Base-by-base conservation (phyloP, 1,284 basidiomycete species). In the Cerrena zonata region DNA sequence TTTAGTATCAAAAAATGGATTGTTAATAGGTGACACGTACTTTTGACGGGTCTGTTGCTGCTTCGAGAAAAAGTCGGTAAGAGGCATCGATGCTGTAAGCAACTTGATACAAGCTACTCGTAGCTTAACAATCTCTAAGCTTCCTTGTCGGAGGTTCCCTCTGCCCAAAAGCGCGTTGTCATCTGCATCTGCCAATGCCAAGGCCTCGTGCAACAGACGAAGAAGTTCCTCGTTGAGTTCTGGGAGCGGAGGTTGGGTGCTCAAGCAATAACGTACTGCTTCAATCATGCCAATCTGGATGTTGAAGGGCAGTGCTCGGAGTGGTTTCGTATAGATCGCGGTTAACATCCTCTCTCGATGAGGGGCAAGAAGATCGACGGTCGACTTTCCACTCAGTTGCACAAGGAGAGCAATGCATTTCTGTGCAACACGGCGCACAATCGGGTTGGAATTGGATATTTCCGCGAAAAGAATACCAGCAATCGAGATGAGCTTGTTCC, bases 251-350 rank as follows among this genome's bases (percentile, higher is more conserved):
- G 94, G 92, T 38, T 87, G 81, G 30, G 90, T 74, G 58, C 82
- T 86, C 53, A 95, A 79, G 64, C 91, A 91, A 66, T 94, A 99
- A 18, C 94, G 90, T 54, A 99, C 85, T 11, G 94, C 94, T 64
- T 99, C 96, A 52, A 99, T 94, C 79, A 98, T 94, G 26, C 94
- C 96, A 51, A 99, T 97, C 68, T 99, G 96, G 67, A 95, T 92
- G 13, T 89, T 80, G 65, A 98, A 95, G 1, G 94, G 94, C 18
- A 99, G 78, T 0, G 96, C 96, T 50, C 96, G 80, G n/a, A 99
- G 77, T 18, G 96, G 96, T 66, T 99, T 99, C 23, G 89, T 91
- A 71, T 92, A 99, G 61, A 99, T 95, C 1, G 89, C 86, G 18
- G 82, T 81, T 45, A 98, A 76, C 65, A 98, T 84, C 13, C 94